A percentile compares a stretch with the other conserved stretches of the same genome.
Evolutionary conservation across 1,284 basidiomycete species (phyloP).

Genomic region (Anthracocystis walkeri): DNA sequence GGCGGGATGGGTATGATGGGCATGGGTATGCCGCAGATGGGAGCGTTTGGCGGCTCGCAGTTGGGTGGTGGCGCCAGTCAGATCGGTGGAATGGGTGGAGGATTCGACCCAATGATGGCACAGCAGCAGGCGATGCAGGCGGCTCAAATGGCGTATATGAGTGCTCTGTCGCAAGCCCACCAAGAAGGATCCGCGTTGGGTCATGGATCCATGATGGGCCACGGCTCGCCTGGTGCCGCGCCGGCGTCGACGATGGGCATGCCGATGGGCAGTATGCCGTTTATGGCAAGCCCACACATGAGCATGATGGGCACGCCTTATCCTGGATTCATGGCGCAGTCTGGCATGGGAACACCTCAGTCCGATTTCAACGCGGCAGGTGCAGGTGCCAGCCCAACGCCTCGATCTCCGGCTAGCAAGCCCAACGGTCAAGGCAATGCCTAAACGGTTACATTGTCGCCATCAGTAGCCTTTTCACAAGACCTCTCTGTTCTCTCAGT

Average conservation of each 20-base stretch:
- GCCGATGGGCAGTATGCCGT: slow-evolving; percentile 51
- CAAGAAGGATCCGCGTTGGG: slow-evolving; percentile 43
- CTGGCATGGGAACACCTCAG: slow-evolving; percentile 24
- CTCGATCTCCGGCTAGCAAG: slow-evolving; percentile 31
- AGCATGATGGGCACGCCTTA: slow-evolving; percentile 56
- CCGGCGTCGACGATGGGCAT: slow-evolving; percentile 44
- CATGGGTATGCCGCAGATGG: slow-evolving; percentile 46
- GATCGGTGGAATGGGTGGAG: slow-evolving; percentile 35
- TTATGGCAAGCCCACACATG: slow-evolving; percentile 53
- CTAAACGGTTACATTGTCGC: background rate
- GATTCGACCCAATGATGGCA: slow-evolving; percentile 53
- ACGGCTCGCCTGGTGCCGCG: slow-evolving; percentile 23
- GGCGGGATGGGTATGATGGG: slow-evolving; percentile 72
- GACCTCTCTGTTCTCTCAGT: background rate
- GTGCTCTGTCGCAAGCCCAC: slow-evolving; percentile 49
- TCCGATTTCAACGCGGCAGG: slow-evolving; percentile 25
- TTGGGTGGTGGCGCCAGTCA: slow-evolving; percentile 48
- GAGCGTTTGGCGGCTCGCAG: slow-evolving; percentile 49
- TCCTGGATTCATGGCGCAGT: slow-evolving; percentile 39
- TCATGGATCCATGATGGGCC: slow-evolving; percentile 39
- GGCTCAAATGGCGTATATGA: slow-evolving; percentile 67
- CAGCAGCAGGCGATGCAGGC: slow-evolving; percentile 66
- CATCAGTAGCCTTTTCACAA: background rate
- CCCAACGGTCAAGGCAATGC: slow-evolving; percentile 32
- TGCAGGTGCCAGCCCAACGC: slow-evolving; percentile 19